A percentile compares a stretch with the other conserved stretches of the same genome.
These are phyloP conservation scores for Prunus padus DNA, from an alignment of 306 rosid genomes.

Conservation along the genomic window DNA sequence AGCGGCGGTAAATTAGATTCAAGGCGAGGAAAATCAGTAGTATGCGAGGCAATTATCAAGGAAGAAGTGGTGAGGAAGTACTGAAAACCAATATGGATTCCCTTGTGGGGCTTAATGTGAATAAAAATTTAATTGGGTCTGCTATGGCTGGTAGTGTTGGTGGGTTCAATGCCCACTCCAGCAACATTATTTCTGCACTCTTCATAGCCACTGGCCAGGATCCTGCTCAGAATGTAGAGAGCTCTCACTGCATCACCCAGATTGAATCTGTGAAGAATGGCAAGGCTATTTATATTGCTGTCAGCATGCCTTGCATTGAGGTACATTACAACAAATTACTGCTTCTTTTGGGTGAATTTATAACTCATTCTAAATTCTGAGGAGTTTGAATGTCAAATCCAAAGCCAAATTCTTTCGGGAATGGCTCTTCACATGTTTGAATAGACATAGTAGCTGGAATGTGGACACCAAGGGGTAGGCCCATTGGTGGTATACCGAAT, in stretches of 20 bases:
- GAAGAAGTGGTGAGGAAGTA: constrained; percentile 27
- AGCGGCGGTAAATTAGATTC: constrained; percentile 33
- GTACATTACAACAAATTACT: not conserved
- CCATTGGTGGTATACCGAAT: not conserved
- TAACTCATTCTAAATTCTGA: not conserved
- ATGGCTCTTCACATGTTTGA: not conserved
- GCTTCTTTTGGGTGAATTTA: not conserved
- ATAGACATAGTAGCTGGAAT: not conserved
- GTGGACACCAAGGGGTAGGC: not conserved
- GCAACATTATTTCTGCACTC: constrained; percentile 31
- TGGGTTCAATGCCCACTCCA: constrained; percentile 34
- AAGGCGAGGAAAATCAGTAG: constrained; percentile 34
- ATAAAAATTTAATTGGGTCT: constrained; percentile 30
- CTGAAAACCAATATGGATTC: constrained; percentile 25
- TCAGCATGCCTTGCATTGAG: constrained; percentile 37
- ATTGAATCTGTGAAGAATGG: constrained; percentile 28
- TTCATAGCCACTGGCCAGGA: constrained; percentile 37
- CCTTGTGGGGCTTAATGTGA: constrained; percentile 28
- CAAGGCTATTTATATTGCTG: constrained; percentile 24
- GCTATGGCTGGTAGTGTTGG: constrained; percentile 33
- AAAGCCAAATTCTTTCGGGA: not conserved
- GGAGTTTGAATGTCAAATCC: not conserved
- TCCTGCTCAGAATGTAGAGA: constrained; percentile 38
- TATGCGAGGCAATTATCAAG: constrained; percentile 28
- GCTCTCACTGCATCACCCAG: constrained; percentile 33